Conservation (phyloP, 2,329 filamentous ascomycete genomes). For the Epichloe sibirici region DNA sequence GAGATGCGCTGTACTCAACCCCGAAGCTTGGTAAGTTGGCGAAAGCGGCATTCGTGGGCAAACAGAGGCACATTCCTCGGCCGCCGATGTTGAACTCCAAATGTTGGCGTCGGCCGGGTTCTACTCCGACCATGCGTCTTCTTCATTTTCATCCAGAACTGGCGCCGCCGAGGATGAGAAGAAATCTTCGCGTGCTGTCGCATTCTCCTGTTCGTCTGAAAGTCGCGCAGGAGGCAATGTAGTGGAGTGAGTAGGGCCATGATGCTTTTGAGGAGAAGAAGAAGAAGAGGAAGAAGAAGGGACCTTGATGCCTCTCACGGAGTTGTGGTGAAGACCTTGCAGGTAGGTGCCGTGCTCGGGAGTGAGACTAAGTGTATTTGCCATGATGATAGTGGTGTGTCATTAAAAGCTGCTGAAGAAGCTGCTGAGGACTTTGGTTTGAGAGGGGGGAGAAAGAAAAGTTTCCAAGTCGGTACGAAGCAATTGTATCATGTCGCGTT, state of each 20-base stretch:
- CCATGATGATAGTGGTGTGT: slow-evolving; percentile 2
- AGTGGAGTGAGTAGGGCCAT: not conserved
- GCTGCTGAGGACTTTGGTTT: not conserved
- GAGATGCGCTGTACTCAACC: not conserved
- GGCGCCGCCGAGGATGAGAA: not conserved
- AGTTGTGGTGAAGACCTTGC: slow-evolving; percentile 1
- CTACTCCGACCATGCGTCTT: slow-evolving; percentile 4
- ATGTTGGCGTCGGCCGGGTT: slow-evolving; percentile 1
- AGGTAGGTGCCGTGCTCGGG: not conserved
- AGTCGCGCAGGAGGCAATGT: not conserved
- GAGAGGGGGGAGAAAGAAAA: not conserved
- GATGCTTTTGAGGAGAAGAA: not conserved
- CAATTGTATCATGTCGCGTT: not conserved
- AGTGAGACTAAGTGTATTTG: slow-evolving; percentile 2
- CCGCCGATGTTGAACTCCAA: not conserved
- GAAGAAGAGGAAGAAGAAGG: not conserved
- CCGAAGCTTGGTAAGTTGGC: not conserved
- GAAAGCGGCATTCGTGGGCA: not conserved
- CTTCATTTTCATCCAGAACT: not conserved
- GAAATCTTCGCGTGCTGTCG: not conserved
- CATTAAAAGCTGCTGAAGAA: not conserved
- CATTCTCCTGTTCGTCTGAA: slow-evolving; percentile 4
- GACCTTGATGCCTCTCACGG: not conserved
- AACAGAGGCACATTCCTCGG: not conserved
- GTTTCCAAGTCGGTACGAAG: too few relatives aligned